Evolutionary conservation across 768 basidiomycete genomes (phyloP), one percentile per base, ranked within the genome.

Genomic region (Boletus subcaerulescens): DNA sequence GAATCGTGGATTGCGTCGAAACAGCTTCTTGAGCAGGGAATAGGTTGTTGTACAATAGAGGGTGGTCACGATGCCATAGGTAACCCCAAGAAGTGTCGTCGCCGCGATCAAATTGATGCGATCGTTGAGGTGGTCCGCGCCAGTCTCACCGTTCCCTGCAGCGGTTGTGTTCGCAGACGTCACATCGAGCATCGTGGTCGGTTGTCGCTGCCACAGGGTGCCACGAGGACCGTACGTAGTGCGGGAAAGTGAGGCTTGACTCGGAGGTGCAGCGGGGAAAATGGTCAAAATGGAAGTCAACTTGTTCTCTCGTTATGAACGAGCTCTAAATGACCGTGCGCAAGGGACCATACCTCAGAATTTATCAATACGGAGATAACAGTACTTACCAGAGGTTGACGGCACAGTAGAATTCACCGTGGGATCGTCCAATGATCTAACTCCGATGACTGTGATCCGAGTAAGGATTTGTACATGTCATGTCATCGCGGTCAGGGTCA

Each of bases 291-390:
- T 62, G 55, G 58, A 55, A 22, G 35, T 32, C 44, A 54, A 33
- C 20, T 14, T 50, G n/a, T 6, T 12, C 31, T 15, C 9, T 32
- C 40, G 51, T 68, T 66, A 56, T 61, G 55, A 63, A 58, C 33
- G 42, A 50, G n/a, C 5, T 32, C 31, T 43, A 68, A 59, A 66
- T 66, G 66, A 61, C 32, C 66, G 66, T 66, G 66, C 24, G 61
- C 45, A 60, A 63, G 45, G 43, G 52, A 22, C 31, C 24, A 50
- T 31, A 42, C 31, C n/a, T 39, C 29, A 18, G 29, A 44, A 52
- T 56, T 46, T 45, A 32, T 40, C 47, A 20, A 55, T 58, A 56
- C 53, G 62, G 62, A 44, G 59, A 53, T 61, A 63, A 45, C 10
- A 45, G 43, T 36, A 15, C 35, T 14, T n/a, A 35, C 53, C 26